Conservation (phyloP, 2,329 filamentous ascomycete species). For the Mycosphaerella arachidis region DNA sequence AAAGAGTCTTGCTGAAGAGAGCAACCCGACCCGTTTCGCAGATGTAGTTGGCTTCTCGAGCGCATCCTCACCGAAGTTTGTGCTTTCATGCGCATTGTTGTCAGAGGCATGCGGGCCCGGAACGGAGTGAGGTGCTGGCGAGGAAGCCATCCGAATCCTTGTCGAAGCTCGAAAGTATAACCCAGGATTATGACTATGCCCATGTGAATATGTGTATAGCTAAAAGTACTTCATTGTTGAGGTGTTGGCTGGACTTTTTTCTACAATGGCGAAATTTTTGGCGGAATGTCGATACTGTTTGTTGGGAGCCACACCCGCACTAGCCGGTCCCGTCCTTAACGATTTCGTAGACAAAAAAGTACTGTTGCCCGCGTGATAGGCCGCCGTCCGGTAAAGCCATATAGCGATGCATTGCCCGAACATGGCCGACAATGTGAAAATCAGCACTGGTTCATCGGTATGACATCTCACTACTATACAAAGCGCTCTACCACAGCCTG, state of each 20-base stretch:
- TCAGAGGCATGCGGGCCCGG: background rate
- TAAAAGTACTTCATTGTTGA: background rate
- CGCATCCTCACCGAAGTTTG: background rate
- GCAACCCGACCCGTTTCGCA: constrained; percentile 13
- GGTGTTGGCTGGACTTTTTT: background rate
- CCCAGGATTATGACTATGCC: background rate
- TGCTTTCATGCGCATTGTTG: background rate
- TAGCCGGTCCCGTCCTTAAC: background rate
- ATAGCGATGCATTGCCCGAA: background rate
- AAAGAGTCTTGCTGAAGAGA: constrained; percentile 25
- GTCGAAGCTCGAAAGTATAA: background rate
- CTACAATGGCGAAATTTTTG: background rate
- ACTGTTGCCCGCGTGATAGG: background rate
- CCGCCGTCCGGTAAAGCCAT: background rate
- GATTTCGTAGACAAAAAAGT: background rate
- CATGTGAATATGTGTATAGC: background rate
- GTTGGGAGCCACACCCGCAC: background rate
- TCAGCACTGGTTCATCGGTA: background rate
- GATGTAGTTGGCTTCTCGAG: background rate
- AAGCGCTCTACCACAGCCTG: constrained; percentile 31
- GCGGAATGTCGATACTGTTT: background rate
- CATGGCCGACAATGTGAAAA: background rate
- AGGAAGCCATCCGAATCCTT: background rate
- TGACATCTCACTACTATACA: background rate
- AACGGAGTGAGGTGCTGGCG: background rate